Conservation (phyloP, 2,329 filamentous ascomycete genomes). For the Tympanopsis confertula region DNA sequence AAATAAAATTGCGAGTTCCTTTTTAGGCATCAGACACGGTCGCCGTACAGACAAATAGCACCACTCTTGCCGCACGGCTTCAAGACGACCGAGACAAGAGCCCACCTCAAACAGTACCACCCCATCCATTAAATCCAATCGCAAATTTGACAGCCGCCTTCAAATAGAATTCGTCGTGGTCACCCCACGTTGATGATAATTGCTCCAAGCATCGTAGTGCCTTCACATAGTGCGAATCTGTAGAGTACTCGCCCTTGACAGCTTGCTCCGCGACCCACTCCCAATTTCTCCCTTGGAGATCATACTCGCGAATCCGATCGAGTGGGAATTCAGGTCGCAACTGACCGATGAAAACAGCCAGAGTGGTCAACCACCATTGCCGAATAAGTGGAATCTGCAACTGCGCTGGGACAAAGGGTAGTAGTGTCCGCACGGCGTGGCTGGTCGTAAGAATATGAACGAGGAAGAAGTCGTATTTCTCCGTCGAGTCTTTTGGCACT, state of each 20-base stretch:
- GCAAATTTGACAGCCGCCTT: slow-evolving; percentile 35
- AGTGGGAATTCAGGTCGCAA: slow-evolving; percentile 40
- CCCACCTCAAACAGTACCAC: slow-evolving; percentile 6
- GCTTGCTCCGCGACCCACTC: slow-evolving; percentile 40
- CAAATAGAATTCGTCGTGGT: slow-evolving; percentile 27
- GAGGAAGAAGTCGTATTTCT: slow-evolving; percentile 50
- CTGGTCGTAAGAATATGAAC: slow-evolving; percentile 51
- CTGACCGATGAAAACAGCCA: slow-evolving; percentile 50
- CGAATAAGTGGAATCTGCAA: slow-evolving; percentile 43
- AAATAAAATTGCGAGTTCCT: too few species aligned
- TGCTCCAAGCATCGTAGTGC: slow-evolving; percentile 10
- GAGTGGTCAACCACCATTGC: slow-evolving; percentile 52
- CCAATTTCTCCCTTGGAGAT: slow-evolving; percentile 44
- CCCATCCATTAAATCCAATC: slow-evolving; percentile 23
- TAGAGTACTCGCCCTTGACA: slow-evolving; percentile 22
- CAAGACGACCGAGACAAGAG: too few species aligned
- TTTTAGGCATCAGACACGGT: too few species aligned
- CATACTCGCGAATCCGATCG: slow-evolving; percentile 32
- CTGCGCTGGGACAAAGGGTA: slow-evolving; percentile 42
- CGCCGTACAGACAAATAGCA: too few species aligned
- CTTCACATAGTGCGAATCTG: slow-evolving; percentile 4
- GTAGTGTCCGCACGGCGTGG: slow-evolving; percentile 49
- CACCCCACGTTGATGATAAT: slow-evolving; percentile 10
- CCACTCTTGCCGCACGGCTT: too few species aligned
- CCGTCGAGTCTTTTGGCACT: slow-evolving; percentile 3